Percentiles rank a stretch among this genome's conserved stretches.
Conservation (phyloP, 148 eudicot genomes). For the Rheum nobile region DNA sequence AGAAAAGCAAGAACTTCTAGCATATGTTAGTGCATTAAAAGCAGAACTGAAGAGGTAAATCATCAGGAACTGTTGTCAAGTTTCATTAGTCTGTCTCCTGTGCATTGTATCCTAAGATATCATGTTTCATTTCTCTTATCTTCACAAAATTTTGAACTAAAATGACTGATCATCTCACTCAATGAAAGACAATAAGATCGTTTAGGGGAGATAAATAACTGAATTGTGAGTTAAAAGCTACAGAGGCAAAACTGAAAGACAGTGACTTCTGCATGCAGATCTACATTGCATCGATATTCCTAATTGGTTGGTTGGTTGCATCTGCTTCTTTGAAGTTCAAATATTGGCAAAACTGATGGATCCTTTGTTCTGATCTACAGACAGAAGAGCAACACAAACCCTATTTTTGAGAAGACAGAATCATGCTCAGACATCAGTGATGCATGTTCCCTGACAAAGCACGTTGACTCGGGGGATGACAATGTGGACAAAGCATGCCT, state of each 20-base stretch:
- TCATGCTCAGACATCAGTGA: slow-evolving; percentile 47
- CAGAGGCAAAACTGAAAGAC: not conserved
- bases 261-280: not conserved
- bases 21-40: slow-evolving; percentile 59
- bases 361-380: slow-evolving; percentile 27
- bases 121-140: not conserved
- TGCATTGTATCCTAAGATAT: not conserved
- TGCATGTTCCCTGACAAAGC: slow-evolving; percentile 59
- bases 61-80: slow-evolving; percentile 6
- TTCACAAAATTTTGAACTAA: not conserved
- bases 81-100: not conserved
- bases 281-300: not conserved
- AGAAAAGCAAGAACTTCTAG: slow-evolving; percentile 78
- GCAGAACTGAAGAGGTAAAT: slow-evolving; percentile 71
- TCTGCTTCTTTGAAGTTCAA: not conserved
- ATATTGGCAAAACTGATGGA: not conserved
- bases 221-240: not conserved
- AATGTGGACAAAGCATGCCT: slow-evolving; percentile 93
- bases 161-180: not conserved
- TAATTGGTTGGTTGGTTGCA: not conserved
- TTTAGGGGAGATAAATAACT: not conserved
- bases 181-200: not conserved
- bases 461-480: slow-evolving; percentile 71
- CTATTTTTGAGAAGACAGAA: slow-evolving; percentile 60
- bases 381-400: slow-evolving; percentile 55